phyloP scores from a whole-genome alignment of 2,329 filamentous ascomycete species.

The Didymosphaeria variabile region DNA sequence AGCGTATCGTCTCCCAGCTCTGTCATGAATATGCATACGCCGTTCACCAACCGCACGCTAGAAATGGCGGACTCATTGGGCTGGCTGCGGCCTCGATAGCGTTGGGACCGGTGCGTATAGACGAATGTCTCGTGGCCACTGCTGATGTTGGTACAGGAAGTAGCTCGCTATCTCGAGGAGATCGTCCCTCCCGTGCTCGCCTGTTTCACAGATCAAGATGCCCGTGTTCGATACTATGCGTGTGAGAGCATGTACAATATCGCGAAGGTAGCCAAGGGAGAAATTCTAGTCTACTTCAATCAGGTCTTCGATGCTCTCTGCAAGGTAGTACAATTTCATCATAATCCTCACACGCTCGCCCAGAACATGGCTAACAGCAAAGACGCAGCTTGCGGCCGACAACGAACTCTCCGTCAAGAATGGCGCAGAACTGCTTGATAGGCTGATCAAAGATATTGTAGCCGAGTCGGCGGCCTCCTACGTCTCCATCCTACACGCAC shows the following conservation, averaged over 20 bases:
- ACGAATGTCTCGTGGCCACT: neutral
- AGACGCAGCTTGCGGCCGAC: constrained; percentile 83
- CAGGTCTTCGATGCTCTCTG: constrained; percentile 97
- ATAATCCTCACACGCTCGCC: too few relatives aligned
- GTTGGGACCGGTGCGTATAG: constrained; percentile 78
- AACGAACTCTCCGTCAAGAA: constrained; percentile 98
- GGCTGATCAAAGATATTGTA: constrained; percentile 94
- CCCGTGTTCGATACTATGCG: constrained; percentile 94
- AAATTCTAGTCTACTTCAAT: constrained; percentile 97
- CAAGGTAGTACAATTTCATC: constrained; percentile 70
- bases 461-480: constrained; percentile 95
- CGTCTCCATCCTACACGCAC: constrained; percentile 81
- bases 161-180: constrained; percentile 88
- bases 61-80: constrained; percentile 95
- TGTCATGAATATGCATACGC: constrained; percentile 98
- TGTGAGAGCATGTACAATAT: constrained; percentile 99
- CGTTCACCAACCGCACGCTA: constrained; percentile 93
- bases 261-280: constrained; percentile 97
- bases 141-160: constrained; percentile 67
- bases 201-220: constrained; percentile 98
- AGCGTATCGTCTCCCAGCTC: constrained; percentile 91
- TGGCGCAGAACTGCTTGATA: constrained; percentile 92
- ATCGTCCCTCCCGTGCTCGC: constrained; percentile 97
- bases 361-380: constrained; percentile 30
- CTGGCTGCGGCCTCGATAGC: constrained; percentile 96